Evolutionary conservation across 352 stramenopile genomes (phyloP), one percentile per base, ranked within the genome.

Genomic region (Globisporangium ultimum): DNA sequence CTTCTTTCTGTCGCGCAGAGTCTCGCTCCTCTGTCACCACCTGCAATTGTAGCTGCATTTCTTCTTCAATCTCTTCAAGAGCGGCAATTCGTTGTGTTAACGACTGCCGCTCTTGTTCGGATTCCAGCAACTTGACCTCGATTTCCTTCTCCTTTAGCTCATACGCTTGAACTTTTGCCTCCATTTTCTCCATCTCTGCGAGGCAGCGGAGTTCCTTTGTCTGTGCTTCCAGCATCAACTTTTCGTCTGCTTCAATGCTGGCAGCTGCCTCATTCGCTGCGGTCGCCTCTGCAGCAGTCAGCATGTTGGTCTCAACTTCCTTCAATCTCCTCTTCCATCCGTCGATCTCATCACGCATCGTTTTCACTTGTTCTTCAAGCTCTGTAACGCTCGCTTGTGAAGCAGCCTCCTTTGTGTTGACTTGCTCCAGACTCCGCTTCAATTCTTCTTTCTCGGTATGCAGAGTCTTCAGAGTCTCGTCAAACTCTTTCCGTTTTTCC

Each of bases 1-100:
- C 85, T 69, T 95, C 85, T 53, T 95, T 95, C 34, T 86, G 74
- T 11, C 85, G 72, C 46, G 85, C 83, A 12, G 85, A 85, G 52
- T 95, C 85, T 1, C 85, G 78, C 48, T 95, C 85, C 56, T 95
- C 85, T 0, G 84, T 95, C 8, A 95, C 76, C 20, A 95, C 81
- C 59, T 95, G 85, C 10, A 93, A 22, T 55, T 95, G 85, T 9
- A 93, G 56, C 41, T 89, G 80, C 40, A 92, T 59, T 51, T 95
- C 85, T 63, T 95, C 85, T 50, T 95, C 83, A 0, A 66, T 70
- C 28, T 95, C 85, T 67, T 88, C 71, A 5, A 92, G 60, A 10
- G 82, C 64, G 3, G 68, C 61, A n/a, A 90, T 73, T 10, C 71
- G 72, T n/a, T 80, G 65, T 0, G 66, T 38, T 9, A 92, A 53